Evolutionary conservation across 805 yeast genomes (phyloP), one percentile per base, ranked within the genome.

Genomic region (Wickerhamomyces queroliae): DNA sequence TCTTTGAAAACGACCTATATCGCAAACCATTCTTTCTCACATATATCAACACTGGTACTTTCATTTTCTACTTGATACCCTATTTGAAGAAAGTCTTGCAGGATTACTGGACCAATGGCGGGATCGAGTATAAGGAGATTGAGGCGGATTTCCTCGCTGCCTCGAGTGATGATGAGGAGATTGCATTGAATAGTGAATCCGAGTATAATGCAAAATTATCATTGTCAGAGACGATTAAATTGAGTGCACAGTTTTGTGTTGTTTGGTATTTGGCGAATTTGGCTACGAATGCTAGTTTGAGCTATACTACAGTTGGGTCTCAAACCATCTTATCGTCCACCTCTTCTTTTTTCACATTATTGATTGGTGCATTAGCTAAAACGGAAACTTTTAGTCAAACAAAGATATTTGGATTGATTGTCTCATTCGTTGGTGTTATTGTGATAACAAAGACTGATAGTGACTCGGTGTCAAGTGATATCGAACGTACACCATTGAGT

Each of bases 281-380:
- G 47, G 82, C 86, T 40, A 88, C 93, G 24, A 93, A 93, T 61
- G 87, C 95, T 0, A 80, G 95, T 17, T 67, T 93, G 38, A 74
- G 83, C 19, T 93, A 83, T 60, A 93, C 99, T 0, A 80, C 90
- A 11, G 99, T 93, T 17, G 95, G 95, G 2, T 83, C 93, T 12
- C 97, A 95, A 53, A 93, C 98, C 3, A 91, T 93, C 19, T 63
- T 93, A 29, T 84, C 96, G 15, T 84, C 96, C 27, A 90, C 98
- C 0, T 83, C 95, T 5, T 85, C 96, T 7, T 89, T 93, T 57
- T 93, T 93, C 74, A 93, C 99, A 0, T 70, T 93, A 29, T 50
- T 90, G 2, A 72, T 91, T 8, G 98, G 98, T 1, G 76, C 80
- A 39, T 46, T 84, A 20, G 80, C 79, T 42, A 67, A 80, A 23